phyloP scores from a whole-genome alignment of 768 basidiomycete species.

The Termitomyces sp. region DNA sequence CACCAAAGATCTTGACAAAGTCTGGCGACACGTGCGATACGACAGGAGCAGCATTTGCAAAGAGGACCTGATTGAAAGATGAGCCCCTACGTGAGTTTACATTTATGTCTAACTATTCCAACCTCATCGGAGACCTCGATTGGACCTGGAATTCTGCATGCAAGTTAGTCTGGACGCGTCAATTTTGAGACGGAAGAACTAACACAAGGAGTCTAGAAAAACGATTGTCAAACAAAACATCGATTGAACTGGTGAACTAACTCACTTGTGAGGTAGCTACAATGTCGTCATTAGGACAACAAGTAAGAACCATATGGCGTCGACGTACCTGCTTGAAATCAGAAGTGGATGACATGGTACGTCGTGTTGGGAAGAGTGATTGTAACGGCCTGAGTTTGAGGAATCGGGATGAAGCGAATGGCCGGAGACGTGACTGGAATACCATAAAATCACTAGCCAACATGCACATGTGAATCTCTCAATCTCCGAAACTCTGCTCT shows the following conservation, averaged over 20 bases:
- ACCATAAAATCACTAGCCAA: slow-evolving; percentile 14
- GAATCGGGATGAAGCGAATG: slow-evolving; percentile 10
- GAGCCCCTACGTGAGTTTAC: not conserved
- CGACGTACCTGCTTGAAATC: slow-evolving; percentile 27
- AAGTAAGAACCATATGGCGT: not conserved
- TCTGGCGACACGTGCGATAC: slow-evolving; percentile 87
- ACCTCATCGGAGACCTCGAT: slow-evolving; percentile 54
- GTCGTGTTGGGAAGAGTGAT: not conserved
- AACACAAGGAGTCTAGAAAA: slow-evolving; percentile 45
- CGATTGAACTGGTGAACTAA: slow-evolving; percentile 22
- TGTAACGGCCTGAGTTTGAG: slow-evolving; percentile 6
- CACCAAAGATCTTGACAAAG: slow-evolving; percentile 84
- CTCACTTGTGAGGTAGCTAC: slow-evolving; percentile 34
- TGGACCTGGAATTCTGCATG: slow-evolving; percentile 54
- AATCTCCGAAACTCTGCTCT: not conserved
- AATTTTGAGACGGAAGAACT: slow-evolving; percentile 14
- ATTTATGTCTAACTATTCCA: not conserved
- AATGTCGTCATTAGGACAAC: not conserved
- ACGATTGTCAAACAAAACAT: slow-evolving; percentile 10
- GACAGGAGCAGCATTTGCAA: slow-evolving; percentile 89
- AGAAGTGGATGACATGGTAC: slow-evolving; percentile 19
- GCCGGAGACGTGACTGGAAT: slow-evolving; percentile 10
- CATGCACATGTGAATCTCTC: slow-evolving; percentile 11
- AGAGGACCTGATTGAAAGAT: slow-evolving; percentile 63
- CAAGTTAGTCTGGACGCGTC: slow-evolving; percentile 6